Evolutionary conservation across 1,284 basidiomycete genomes (phyloP).

Genomic region (Lignosus rhinocerotis): DNA sequence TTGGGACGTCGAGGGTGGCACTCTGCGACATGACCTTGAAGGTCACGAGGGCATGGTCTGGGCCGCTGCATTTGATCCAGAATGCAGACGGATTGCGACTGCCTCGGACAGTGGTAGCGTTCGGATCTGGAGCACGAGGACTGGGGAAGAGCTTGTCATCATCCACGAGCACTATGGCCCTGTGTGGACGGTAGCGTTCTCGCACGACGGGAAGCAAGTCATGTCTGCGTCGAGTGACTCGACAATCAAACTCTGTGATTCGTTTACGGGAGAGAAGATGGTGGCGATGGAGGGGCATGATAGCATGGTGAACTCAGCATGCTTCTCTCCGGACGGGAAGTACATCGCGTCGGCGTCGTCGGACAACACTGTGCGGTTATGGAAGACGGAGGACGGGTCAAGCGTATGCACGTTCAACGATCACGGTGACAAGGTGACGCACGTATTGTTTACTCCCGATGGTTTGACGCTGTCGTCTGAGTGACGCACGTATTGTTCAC

Average conservation of each 20-base stretch:
- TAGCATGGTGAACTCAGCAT: conserved; percentile 18
- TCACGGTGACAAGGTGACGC: conserved; percentile 18
- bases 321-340: conserved; percentile 25
- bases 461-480: conserved; percentile 17
- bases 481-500: conserved; percentile 21
- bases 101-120: conserved; percentile 25
- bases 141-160: conserved; percentile 21
- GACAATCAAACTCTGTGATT: conserved; percentile 15
- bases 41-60: conserved; percentile 22
- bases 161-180: conserved; percentile 19
- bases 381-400: conserved; percentile 19
- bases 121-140: conserved; percentile 23
- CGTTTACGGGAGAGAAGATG: conserved; percentile 16
- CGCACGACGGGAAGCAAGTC: conserved; percentile 15
- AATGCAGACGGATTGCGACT: conserved; percentile 26
- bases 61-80: conserved; percentile 27
- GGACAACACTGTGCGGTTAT: conserved; percentile 26
- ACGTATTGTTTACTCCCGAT: conserved; percentile 20
- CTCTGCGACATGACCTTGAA: conserved; percentile 4
- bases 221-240: conserved; percentile 21
- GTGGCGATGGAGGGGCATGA: conserved; percentile 16
- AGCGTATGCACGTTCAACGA: conserved; percentile 13
- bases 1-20: conserved; percentile 19
- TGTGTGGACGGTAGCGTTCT: conserved; percentile 21
- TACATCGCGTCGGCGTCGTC: conserved; percentile 20